A percentile compares a stretch with the other conserved stretches of the same genome.
These are phyloP conservation scores for Mycena venus DNA, from an alignment of 768 basidiomycete genomes.

Conservation along the genomic window DNA sequence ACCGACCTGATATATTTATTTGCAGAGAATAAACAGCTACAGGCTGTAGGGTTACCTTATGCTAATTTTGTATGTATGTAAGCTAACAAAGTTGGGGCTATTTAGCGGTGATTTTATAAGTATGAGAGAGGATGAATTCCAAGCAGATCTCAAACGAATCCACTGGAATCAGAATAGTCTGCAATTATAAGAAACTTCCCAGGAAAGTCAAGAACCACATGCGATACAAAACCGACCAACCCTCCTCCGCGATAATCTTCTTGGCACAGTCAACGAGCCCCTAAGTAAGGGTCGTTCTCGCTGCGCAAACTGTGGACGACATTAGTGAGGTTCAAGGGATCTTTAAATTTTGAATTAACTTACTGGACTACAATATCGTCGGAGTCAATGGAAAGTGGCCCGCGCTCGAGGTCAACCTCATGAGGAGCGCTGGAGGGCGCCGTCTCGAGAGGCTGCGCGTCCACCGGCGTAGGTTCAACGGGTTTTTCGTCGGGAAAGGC, in stretches of 20 bases:
- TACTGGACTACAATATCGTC: conserved; percentile 27
- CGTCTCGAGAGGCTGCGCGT: not conserved
- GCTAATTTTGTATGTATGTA: too few relatives aligned
- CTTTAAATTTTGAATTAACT: not conserved
- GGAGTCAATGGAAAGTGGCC: not conserved
- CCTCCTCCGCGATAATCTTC: conserved; percentile 52
- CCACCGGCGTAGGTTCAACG: not conserved
- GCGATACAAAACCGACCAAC: conserved; percentile 48
- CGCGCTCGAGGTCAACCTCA: conserved; percentile 3
- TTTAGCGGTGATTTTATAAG: too few relatives aligned
- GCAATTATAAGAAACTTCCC: conserved; percentile 1
- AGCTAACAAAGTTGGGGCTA: too few relatives aligned
- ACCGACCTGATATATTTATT: too few relatives aligned
- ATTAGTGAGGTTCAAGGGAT: not conserved
- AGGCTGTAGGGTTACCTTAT: too few relatives aligned
- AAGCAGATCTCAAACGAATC: too few relatives aligned
- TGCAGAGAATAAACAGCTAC: too few relatives aligned
- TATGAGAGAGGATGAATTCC: too few relatives aligned
- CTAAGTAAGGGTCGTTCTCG: conserved; percentile 45
- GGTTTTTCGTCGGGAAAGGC: not conserved
- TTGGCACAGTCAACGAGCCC: conserved; percentile 46
- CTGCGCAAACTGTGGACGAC: conserved; percentile 37
- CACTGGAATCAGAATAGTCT: too few relatives aligned
- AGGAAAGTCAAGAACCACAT: conserved; percentile 50
- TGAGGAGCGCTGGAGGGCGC: not conserved